Percentiles rank a stretch among this genome's conserved stretches.
Evolutionary conservation across 2,329 filamentous ascomycete species (phyloP).

Genomic region (Paecilomyces fulvus): DNA sequence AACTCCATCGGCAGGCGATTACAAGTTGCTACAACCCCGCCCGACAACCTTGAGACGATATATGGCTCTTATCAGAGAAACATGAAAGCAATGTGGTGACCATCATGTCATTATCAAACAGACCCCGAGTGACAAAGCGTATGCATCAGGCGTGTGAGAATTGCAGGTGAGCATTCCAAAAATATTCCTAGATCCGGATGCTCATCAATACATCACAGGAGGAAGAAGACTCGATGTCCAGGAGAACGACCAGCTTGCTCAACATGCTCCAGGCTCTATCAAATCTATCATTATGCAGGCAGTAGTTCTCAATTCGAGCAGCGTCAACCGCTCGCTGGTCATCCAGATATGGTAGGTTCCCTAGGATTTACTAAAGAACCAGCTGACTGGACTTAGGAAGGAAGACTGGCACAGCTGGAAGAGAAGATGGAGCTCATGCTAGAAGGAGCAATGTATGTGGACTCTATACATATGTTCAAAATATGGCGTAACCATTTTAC

Average conservation of each 20-base stretch:
- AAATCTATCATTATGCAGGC: constrained; percentile 9
- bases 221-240: constrained; percentile 15
- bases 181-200: not conserved
- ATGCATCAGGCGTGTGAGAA: constrained; percentile 8
- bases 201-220: constrained; percentile 4
- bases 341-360: not conserved
- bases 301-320: not conserved
- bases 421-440: constrained; percentile 8
- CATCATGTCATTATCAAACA: constrained; percentile 5
- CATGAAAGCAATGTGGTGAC: not conserved
- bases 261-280: constrained; percentile 11
- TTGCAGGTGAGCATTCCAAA: constrained; percentile 10
- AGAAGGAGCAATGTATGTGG: constrained; percentile 3
- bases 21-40: not conserved
- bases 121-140: constrained; percentile 2
- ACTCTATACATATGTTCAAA: not conserved
- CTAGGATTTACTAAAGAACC: not conserved
- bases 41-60: not conserved
- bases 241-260: constrained; percentile 14
- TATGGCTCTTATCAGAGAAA: not conserved
- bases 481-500: not conserved
- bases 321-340: not conserved
- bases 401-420: constrained; percentile 6
- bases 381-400: constrained; percentile 2
- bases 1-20: not conserved